Base-by-base conservation (phyloP, 2,329 filamentous ascomycete species). In the Anthostomella pinea region DNA sequence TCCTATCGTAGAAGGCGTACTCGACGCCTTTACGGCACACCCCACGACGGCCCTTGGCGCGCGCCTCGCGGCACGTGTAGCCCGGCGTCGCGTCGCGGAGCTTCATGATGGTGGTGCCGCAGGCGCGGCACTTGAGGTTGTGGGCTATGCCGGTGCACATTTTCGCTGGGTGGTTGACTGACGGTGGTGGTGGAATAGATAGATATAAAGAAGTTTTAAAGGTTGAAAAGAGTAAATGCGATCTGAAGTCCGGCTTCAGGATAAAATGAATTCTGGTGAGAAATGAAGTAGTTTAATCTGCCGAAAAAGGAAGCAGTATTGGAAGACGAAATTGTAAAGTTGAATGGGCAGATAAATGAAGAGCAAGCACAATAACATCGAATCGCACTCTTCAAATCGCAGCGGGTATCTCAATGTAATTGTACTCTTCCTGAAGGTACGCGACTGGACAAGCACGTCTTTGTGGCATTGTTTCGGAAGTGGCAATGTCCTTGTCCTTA, bases 131-230 rank as follows among this genome's bases (percentile, higher is more conserved):
- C 3, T 21, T 27, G 22, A 35, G 41, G 1, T 38, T 13, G 29
- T 49, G 45, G 3, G 22, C n/a, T 5, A 43, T 40, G 0, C 46
- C 46, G 1, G 52, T 54, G 13, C 54, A 57, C 54, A 57, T 57
- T 4, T 25, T 44, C 15, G 6, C 10, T 26, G 8, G 9, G 11
- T 11, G 11, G 8, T 21, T n/a, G 23, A 31, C 3, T n/a, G n/a
- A n/a, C n/a, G n/a, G n/a, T n/a, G n/a, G n/a, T n/a, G n/a, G n/a
- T n/a, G n/a, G n/a, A n/a, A n/a, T n/a, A n/a, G n/a, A n/a, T n/a
- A n/a, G n/a, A n/a, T n/a, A n/a, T n/a, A n/a, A n/a, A n/a, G n/a
- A n/a, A n/a, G n/a, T n/a, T n/a, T n/a, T n/a, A n/a, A n/a, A n/a
- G n/a, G n/a, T n/a, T n/a, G n/a, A n/a, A n/a, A n/a, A n/a, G n/a